Base-by-base conservation (phyloP, 2,329 filamentous ascomycete genomes). In the Hypoxylon sp. region DNA sequence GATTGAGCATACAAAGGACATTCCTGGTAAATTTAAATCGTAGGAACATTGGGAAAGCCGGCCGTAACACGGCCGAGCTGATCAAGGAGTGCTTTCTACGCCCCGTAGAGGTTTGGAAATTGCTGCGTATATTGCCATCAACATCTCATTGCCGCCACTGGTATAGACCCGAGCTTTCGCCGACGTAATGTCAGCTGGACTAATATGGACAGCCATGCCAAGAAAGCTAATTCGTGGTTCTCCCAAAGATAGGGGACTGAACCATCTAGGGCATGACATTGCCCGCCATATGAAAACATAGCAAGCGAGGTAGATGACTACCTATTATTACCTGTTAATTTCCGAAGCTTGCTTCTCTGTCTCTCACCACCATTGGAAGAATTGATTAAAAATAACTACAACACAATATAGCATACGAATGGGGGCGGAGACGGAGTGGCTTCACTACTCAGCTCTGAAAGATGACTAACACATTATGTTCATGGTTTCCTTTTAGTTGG, bases 131-230 rank as follows among this genome's bases (percentile, higher is more conserved):
- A 46, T 10, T 47, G 11, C 39, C 54, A 44, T 35, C 29, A 19
- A 10, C 19, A 56, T 56, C 9, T 42, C 17, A 22, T 47, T 22
- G 8, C 26, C 17, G 13, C 10, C 22, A 31, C 22, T 42, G 9
- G 17, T 47, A 6, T 13, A 6, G 29, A 42, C 11, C 44, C 11
- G 17, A 31, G n/a, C n/a, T 22, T 29, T 47, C 54, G n/a, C 29
- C 11, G 33, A 47, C 19, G 39, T 56, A 26, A 44, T 35, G 42
- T 56, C 39, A 56, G 54, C 54, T 56, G 26, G 35, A 56, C 39
- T 56, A 56, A 56, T 42, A 56, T 56, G 19, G 31, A 47, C 19
- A 35, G 26, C 39, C 14, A 10, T 19, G 29, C 29, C 29, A 47
- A 37, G 39, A 5, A 26, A 19, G 14, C 29, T 1, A 29, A 3